phyloP scores from a whole-genome alignment of 139 green algal genomes.

The Spirogloea muscicola region DNA sequence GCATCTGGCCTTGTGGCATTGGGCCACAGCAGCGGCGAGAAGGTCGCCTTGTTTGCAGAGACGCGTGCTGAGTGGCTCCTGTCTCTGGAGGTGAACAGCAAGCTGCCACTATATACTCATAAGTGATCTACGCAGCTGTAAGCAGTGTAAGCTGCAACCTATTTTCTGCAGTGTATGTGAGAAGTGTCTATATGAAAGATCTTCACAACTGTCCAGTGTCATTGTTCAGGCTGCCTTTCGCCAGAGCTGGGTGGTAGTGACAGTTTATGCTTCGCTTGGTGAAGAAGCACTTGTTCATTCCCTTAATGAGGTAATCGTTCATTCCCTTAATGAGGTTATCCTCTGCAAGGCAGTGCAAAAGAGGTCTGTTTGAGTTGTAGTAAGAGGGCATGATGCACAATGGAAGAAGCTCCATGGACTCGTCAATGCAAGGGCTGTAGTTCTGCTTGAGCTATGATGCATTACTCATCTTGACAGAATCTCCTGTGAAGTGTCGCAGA shows the following conservation, averaged over 20 bases:
- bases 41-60: conserved; percentile 30
- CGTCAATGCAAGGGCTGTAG: not conserved
- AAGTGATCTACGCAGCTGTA: too few relatives aligned
- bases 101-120: too few relatives aligned
- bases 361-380: too few relatives aligned
- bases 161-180: too few relatives aligned
- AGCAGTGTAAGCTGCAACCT: too few relatives aligned
- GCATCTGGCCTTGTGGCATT: conserved; percentile 11
- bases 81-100: conserved; percentile 14
- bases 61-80: conserved; percentile 20
- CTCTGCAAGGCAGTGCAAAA: not conserved
- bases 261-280: conserved; percentile 48
- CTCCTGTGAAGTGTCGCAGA: conserved; percentile 17
- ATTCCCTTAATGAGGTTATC: conserved; percentile 4
- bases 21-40: conserved; percentile 6
- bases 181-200: too few relatives aligned
- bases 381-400: too few relatives aligned
- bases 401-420: not conserved
- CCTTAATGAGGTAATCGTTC: conserved; percentile 40
- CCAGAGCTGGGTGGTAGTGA: conserved; percentile 37
- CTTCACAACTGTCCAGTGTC: too few relatives aligned
- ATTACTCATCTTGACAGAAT: not conserved
- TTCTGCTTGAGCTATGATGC: not conserved
- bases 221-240: conserved; percentile 28
- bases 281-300: conserved; percentile 44